Percentiles rank a stretch among this genome's conserved stretches.
These are phyloP conservation scores for Eimeria necatrix DNA, from an alignment of 169 alveolate genomes.

Conservation along the genomic window DNA sequence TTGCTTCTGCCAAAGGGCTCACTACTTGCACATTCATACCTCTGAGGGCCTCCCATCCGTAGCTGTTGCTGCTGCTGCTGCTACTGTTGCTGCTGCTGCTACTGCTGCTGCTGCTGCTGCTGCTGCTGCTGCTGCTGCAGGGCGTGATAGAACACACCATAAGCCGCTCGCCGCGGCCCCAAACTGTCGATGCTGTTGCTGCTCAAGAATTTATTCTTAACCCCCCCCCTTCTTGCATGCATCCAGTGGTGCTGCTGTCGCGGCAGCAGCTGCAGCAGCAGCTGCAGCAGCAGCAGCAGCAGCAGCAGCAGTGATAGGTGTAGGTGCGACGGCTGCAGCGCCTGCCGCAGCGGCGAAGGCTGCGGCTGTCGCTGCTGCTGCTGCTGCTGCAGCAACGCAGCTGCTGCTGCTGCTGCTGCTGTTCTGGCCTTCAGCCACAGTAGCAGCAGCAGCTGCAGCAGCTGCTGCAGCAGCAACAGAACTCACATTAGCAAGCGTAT, in stretches of 20 bases:
- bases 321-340: not conserved
- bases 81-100: not conserved
- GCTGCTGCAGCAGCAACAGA: not conserved
- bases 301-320: not conserved
- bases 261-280: not conserved
- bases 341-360: not conserved
- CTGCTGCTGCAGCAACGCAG: not conserved
- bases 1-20: not conserved
- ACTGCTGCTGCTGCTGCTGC: not conserved
- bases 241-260: not conserved
- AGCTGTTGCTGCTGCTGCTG: not conserved
- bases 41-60: not conserved
- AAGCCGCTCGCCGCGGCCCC: not conserved
- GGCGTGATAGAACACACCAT: not conserved
- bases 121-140: slow-evolving; percentile 45
- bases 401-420: no score
- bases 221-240: not conserved
- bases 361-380: not conserved
- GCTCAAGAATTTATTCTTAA: not conserved
- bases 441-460: slow-evolving; percentile 2
- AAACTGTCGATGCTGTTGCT: not conserved
- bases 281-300: slow-evolving; percentile 2
- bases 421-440: not conserved
- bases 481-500: not conserved
- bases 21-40: not conserved